Base-by-base conservation (phyloP, 306 rosid genomes). In the Ammopiptanthus mongolicus region DNA sequence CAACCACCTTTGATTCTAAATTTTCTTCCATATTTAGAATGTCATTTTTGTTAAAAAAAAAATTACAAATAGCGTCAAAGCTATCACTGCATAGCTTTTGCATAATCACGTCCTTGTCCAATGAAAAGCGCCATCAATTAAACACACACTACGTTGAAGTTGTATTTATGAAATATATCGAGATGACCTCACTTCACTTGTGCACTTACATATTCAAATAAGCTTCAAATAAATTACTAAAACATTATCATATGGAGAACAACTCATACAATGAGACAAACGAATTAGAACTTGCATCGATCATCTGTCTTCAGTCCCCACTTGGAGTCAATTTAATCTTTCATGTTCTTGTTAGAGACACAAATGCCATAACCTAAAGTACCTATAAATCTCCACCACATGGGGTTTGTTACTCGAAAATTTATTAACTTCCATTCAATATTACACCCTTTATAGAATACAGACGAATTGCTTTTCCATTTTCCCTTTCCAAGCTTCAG, bases 371-470 rank as follows among this genome's bases (percentile, higher is more conserved):
- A 14, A 73, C 82, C 82, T 81, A 74, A 17, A 31, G 57, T 65
- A 6, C 62, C 79, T 69, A 75, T 69, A 56, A 36, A 75, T 74
- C 65, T 25, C 70, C 19, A 62, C 71, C 84, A 70, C 79, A 59
- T 75, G 76, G 75, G 28, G 13, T 83, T 65, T 69, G 79, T 69
- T 75, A 34, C 75, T 29, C 78, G 79, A 79, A 64, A 78, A 50
- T 58, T 65, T 75, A 69, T 75, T 75, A 12, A 42, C 21, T 56
- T 41, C 33, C 44, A 60, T 69, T 82, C 18, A 63, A 44, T 21
- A 7, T 44, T 21, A 31, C 55, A 65, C 41, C 47, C 25, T 46
- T 75, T 79, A n/a, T 75, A 23, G 79, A 75, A 75, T 59, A 17
- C 28, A 34, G 17, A 67, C 41, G 41, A 25, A 36, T 76, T 56